Conservation (phyloP, 23 red algal species). For the Chondrus crispus region DNA sequence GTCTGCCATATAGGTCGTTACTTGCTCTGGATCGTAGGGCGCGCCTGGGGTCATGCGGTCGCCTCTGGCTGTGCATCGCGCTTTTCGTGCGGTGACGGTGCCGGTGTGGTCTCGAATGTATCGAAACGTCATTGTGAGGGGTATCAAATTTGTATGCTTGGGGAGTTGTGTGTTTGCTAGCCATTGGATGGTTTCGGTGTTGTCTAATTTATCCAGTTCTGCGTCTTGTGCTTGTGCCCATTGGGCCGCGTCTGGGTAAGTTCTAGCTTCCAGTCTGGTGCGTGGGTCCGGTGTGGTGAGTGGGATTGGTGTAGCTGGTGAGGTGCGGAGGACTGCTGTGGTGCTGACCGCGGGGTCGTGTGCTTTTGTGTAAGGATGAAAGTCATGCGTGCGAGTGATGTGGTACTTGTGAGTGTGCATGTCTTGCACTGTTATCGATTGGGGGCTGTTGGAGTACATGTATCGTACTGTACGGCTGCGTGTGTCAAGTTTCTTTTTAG, state of each 20-base stretch:
- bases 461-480: background rate
- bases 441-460: background rate
- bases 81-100: background rate
- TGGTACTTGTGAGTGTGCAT: background rate
- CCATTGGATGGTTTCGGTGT: background rate
- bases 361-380: background rate
- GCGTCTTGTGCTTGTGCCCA: background rate
- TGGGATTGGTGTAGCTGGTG: background rate
- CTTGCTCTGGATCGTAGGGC: background rate
- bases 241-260: background rate
- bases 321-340: background rate
- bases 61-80: background rate
- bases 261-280: background rate
- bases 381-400: background rate
- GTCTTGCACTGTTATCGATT: background rate
- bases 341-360: background rate
- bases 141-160: too few relatives aligned
- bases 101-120: background rate
- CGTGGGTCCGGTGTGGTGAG: background rate
- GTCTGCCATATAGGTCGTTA: background rate
- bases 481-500: conserved; percentile 2
- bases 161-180: background rate
- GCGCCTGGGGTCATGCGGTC: conserved; percentile 12
- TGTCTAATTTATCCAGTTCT: conserved; percentile 15
- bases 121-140: background rate